Evolutionary conservation across 768 basidiomycete species (phyloP).

Genomic region (Mycena vitilis): DNA sequence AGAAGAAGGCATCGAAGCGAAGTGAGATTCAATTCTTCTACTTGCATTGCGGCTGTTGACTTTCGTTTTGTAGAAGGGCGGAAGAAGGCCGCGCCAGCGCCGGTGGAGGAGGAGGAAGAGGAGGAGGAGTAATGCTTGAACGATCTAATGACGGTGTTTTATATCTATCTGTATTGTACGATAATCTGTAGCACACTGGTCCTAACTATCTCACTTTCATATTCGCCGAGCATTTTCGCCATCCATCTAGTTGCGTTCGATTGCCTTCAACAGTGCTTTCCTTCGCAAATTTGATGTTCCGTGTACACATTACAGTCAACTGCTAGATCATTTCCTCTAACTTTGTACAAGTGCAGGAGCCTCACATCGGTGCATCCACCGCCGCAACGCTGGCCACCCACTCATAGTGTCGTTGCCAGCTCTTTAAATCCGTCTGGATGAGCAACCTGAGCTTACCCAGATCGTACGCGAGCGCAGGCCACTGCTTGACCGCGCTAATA

Average conservation of each 20-base stretch:
- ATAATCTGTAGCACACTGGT: constrained; percentile 19
- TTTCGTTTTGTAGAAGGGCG: constrained; percentile 27
- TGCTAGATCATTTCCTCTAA: no score
- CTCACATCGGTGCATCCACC: background rate
- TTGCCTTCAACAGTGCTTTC: no score
- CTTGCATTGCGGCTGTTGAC: background rate
- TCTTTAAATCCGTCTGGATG: constrained; percentile 44
- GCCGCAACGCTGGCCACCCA: constrained; percentile 25
- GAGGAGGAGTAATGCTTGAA: constrained; percentile 20
- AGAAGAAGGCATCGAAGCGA: constrained; percentile 70
- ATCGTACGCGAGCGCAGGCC: constrained; percentile 44
- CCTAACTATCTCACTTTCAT: background rate
- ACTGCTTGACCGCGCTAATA: constrained; percentile 44
- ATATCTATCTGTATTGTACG: constrained; percentile 13
- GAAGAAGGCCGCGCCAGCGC: constrained; percentile 37
- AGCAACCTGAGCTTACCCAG: constrained; percentile 44
- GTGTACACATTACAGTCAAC: no score
- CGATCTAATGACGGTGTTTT: background rate
- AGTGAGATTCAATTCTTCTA: constrained; percentile 42
- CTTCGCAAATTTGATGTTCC: no score
- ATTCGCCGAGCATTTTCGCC: no score
- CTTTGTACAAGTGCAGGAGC: no score
- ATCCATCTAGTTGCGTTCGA: no score
- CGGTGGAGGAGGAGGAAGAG: constrained; percentile 33
- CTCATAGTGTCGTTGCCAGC: constrained; percentile 33